Base-by-base conservation (phyloP, 2,329 filamentous ascomycete genomes). In the Dothistroma pini region DNA sequence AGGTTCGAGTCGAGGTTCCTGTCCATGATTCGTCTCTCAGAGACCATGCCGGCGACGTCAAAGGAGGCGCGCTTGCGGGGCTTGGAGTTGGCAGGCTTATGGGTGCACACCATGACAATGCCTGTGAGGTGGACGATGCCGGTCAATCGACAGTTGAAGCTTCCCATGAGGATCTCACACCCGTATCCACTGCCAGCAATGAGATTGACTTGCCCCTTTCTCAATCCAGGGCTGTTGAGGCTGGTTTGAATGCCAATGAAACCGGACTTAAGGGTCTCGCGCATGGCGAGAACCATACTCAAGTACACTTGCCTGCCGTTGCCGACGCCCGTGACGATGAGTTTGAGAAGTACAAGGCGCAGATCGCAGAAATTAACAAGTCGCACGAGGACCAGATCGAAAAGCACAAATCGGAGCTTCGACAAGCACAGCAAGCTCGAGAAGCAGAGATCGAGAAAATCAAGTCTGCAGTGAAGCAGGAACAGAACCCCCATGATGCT, bases 31-130 rank as follows among this genome's bases (percentile, higher is more conserved):
- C 3, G 8, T 53, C 51, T 21, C 38, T 71, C 5, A 50, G 52
- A 14, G 63, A 71, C 7, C 63, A 63, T 34, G 69, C 72, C 21
- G 70, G 65, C 31, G 70, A 71, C 22, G 65, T 70, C n/a, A 68
- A 70, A 47, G 71, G 70, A 11, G 72, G 71, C 22, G 69, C 71
- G 25, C 58, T 74, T 14, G 71, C 72, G 57, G 74, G 73, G n/a
- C 70, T 72, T 50, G 74, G 73, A 8, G 66, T 76, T 47, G 72
- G 71, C 29, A 66, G 67, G 53, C 41, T 67, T 2, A 19, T 68
- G 16, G 62, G 59, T n/a, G 44, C 54, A 31, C 61, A 63, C 9
- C 41, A 60, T 11, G 53, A 63, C 6, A 34, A 62, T 14, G 54
- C 58, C 4, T 48, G 56, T 21, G 60, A 60, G 16, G 31, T 44